Evolutionary conservation across 306 rosid species (phyloP), one percentile per base, ranked within the genome.

Genomic region (Inga leiocalycina): DNA sequence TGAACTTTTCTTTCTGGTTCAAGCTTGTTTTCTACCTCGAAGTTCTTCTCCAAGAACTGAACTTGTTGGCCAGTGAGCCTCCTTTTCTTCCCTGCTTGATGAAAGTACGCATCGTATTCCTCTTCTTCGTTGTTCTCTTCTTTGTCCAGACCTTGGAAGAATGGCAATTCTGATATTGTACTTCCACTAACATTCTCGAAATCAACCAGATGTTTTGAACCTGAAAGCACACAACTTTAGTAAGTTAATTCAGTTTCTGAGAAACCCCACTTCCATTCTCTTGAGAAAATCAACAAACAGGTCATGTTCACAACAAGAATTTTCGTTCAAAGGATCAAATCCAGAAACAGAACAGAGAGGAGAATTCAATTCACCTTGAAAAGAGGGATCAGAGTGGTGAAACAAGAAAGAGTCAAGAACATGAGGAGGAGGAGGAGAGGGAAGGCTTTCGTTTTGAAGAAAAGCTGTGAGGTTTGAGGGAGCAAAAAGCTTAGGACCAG

Each of bases 1-100:
- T 90, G 91, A 35, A 81, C 84, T 51, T 92, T 96, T 86, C 97
- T 91, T 49, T 96, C 98, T 14, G 97, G 99, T 80, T 94, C 98
- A 37, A 96, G 99, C 81, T 91, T 96, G 91, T 91, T 96, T 79
- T 91, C 97, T 16, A 77, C 39, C 87, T 92, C 92, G 62, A 96
- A 96, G 84, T 66, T 92, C 41, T 81, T 89, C 88, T 96, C 99
- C 41, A 96, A 94, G 46, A 86, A 87, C 86, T 86, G 89, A 81
- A 93, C 98, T 76, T 96, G 99, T 56, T 88, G 91, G 48, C 80
- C 78, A 17, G 90, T 59, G 39, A 96, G 98, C 83, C 99, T 83
- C 81, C 98, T 87, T 61, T 96, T 96, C 90, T 96, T 96, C 9
- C 93, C 95, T 10, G 90, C 87, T 70, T 88, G 95, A 49, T 89